These are phyloP conservation scores for Nevesoporus exiguus DNA, from an alignment of 768 basidiomycete species.

Conservation along the genomic window DNA sequence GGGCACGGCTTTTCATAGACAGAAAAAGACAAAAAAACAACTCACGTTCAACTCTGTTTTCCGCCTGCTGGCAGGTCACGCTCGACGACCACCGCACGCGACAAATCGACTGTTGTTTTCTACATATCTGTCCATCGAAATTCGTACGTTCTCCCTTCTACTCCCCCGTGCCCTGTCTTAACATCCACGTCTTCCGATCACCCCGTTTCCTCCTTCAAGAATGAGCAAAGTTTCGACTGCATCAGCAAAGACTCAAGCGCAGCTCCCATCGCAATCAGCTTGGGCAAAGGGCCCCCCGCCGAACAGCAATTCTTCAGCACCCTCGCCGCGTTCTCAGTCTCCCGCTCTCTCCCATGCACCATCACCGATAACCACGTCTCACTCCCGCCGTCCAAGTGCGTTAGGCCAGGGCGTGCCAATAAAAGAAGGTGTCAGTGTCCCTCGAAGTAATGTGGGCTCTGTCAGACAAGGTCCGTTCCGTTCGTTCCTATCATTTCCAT, in stretches of 20 bases:
- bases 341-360: constrained; percentile 56
- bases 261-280: constrained; percentile 79
- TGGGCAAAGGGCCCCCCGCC: constrained; percentile 89
- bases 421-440: constrained; percentile 77
- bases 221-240: constrained; percentile 91
- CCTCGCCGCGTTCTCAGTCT: constrained; percentile 75
- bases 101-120: constrained; percentile 49
- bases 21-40: constrained; percentile 27
- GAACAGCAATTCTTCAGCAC: constrained; percentile 42
- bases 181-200: background rate
- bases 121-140: constrained; percentile 43
- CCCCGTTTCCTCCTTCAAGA: no score
- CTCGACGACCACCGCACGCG: constrained; percentile 79
- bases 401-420: constrained; percentile 68
- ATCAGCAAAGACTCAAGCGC: constrained; percentile 68
- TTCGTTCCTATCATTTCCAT: constrained; percentile 1
- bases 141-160: constrained; percentile 33
- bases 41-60: constrained; percentile 52
- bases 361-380: constrained; percentile 48
- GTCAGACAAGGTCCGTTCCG: constrained; percentile 59
- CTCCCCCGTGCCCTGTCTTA: background rate
- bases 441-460: constrained; percentile 58
- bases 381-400: constrained; percentile 77
- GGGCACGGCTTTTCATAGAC: constrained; percentile 39
- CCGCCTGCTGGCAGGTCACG: constrained; percentile 92